phyloP scores from a whole-genome alignment of 2,329 filamentous ascomycete species.

The Alternaria metachromatica region DNA sequence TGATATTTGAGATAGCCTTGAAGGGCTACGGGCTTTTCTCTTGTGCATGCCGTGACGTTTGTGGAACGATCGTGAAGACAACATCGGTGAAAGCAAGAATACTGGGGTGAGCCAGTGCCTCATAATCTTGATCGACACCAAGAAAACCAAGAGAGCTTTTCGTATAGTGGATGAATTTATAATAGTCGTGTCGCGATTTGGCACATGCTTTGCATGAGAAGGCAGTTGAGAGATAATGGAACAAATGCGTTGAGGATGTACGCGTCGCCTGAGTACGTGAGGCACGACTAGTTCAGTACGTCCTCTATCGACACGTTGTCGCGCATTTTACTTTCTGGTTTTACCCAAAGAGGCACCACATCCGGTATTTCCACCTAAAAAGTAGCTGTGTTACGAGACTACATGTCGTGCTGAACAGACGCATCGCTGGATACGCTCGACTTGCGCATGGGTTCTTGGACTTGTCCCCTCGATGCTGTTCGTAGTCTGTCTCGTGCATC shows the following conservation, averaged over 20 bases:
- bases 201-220: neutral
- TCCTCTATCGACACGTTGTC: neutral
- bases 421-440: neutral
- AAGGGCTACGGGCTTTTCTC: neutral
- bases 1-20: neutral
- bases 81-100: neutral
- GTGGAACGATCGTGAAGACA: conserved; percentile 2
- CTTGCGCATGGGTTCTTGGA: neutral
- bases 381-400: neutral
- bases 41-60: conserved; percentile 2
- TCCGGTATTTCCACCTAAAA: neutral
- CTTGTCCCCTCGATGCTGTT: neutral
- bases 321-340: neutral
- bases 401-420: neutral
- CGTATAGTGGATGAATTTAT: neutral
- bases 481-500: neutral
- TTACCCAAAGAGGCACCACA: neutral
- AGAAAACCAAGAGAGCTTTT: neutral
- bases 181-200: neutral
- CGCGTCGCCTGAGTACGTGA: neutral
- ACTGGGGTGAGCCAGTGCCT: neutral
- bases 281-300: neutral
- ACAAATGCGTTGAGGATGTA: neutral
- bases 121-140: neutral
- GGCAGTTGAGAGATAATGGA: neutral